Base-by-base conservation (phyloP, 306 rosid genomes). In the Pyrus pyrifolia region DNA sequence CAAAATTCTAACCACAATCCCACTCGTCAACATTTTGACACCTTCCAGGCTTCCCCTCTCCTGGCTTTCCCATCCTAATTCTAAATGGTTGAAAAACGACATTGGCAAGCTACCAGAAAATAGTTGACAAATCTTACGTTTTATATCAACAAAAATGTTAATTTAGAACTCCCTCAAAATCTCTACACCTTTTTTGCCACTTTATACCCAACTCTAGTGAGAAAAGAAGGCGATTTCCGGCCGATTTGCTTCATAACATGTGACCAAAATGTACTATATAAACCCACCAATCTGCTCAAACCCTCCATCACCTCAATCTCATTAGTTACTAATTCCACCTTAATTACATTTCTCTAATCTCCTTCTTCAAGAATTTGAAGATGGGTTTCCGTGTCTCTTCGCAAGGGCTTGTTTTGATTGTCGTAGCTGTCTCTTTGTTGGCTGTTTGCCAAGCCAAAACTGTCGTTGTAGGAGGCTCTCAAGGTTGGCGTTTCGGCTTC, bases 401-500 rank as follows among this genome's bases (percentile, higher is more conserved):
- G 25, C 46, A 60, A 62, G 62, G 59, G n/a, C 21, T 55, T 62
- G 7, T 80, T 64, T 77, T 74, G 11, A 44, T 85, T 51, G 63
- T 73, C 6, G 11, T n/a, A 63, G 74, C 79, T 1, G 74, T 63
- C 2, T 75, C 68, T 31, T 5, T 76, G 6, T 53, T 52, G 31
- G 76, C 40, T 10, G 73, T 49, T 21, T 22, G 82, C 58, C 63
- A 87, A 4, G 82, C 78, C 8, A 80, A 80, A 76, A 87, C 75
- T 80, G 71, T 85, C 9, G 77, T 72, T 7, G 91, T 87, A 67
- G 94, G 94, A 76, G 91, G 85, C 68, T 71, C 93, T 3, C 33
- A 89, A 68, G 93, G 93, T 0, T 89, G 93, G 91, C 83, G 72
- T 46, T 85, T 63, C 0, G 90, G 93, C 55, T 82, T 85, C n/a